Percentiles rank a stretch among this genome's conserved stretches.
Evolutionary conservation across 2,329 filamentous ascomycete species (phyloP).

Genomic region (Intubia oerlemansii): DNA sequence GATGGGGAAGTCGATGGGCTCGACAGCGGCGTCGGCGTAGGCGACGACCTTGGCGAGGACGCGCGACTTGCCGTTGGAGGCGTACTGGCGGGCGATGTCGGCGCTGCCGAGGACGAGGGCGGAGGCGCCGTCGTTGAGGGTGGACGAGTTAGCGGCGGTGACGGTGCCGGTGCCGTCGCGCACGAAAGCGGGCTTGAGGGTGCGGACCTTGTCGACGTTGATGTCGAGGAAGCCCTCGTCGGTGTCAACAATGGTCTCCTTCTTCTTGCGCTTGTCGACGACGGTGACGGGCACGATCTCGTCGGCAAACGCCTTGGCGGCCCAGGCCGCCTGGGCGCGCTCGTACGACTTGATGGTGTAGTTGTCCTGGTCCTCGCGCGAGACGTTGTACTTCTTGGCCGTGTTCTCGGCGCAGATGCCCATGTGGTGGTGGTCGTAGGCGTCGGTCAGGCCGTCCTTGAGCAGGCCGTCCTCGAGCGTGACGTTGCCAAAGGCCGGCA

Average conservation of each 20-base stretch:
- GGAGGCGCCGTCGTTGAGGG: slow-evolving; percentile 84
- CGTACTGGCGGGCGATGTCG: slow-evolving; percentile 62
- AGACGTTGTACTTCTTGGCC: slow-evolving; percentile 66
- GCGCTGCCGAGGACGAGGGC: slow-evolving; percentile 72
- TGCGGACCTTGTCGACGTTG: slow-evolving; percentile 68
- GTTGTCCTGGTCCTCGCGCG: slow-evolving; percentile 70
- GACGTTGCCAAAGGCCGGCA: slow-evolving; percentile 72
- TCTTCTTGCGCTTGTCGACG: slow-evolving; percentile 43
- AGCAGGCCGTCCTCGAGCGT: slow-evolving; percentile 81
- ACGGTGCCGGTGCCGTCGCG: slow-evolving; percentile 72
- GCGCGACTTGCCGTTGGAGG: slow-evolving; percentile 37
- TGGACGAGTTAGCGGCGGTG: slow-evolving; percentile 85
- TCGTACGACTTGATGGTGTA: slow-evolving; percentile 82
- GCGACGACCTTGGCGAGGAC: slow-evolving; percentile 75
- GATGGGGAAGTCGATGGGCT: slow-evolving; percentile 83
- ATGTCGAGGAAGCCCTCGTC: slow-evolving; percentile 83
- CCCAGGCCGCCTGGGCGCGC: slow-evolving; percentile 79
- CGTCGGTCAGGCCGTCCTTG: slow-evolving; percentile 88
- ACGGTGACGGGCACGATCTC: slow-evolving; percentile 82
- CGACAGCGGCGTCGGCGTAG: slow-evolving; percentile 74
- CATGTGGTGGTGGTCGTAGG: slow-evolving; percentile 96
- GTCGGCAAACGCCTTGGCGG: slow-evolving; percentile 59
- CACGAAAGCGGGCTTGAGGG: slow-evolving; percentile 79
- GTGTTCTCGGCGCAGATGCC: slow-evolving; percentile 91
- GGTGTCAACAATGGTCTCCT: slow-evolving; percentile 53